Evolutionary conservation across 208 protist species (phyloP).

Genomic region (Trypanosoma avium): DNA sequence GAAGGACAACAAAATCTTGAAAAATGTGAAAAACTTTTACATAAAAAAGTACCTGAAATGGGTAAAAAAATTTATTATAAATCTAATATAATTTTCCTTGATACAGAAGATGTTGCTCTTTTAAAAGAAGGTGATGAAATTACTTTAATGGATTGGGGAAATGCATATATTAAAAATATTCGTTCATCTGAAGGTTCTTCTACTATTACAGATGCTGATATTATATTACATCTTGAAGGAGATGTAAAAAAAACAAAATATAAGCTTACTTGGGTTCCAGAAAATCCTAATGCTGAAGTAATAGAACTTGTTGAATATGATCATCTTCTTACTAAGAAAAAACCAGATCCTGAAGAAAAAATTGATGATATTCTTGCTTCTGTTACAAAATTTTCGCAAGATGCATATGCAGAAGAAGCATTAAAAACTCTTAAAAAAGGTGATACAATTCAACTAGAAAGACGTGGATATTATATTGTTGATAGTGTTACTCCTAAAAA

Average conservation of each 20-base stretch:
- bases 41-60: constrained; percentile 94
- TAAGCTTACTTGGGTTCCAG: constrained; percentile 97
- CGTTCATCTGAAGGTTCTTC: constrained; percentile 37
- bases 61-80: constrained; percentile 94
- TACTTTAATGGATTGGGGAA: constrained; percentile 99
- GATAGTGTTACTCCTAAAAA: constrained; percentile 69
- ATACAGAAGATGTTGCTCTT: constrained; percentile 92
- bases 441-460: constrained; percentile 96
- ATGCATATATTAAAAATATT: constrained; percentile 89
- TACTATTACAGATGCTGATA: constrained; percentile 62
- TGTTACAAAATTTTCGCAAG: constrained; percentile 78
- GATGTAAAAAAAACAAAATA: constrained; percentile 98
- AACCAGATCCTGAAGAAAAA: constrained; percentile 93
- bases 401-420: constrained; percentile 88
- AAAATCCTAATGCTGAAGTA: constrained; percentile 60
- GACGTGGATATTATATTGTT: constrained; percentile 97
- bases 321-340: constrained; percentile 96
- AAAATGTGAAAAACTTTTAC: constrained; percentile 63
- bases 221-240: constrained; percentile 89
- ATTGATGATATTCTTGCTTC: constrained; percentile 93
- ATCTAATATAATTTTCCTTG: constrained; percentile 90
- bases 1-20: constrained; percentile 64
- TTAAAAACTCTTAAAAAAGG: constrained; percentile 85
- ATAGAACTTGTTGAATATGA: constrained; percentile 94
- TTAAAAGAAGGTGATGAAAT: constrained; percentile 95